Evolutionary conservation across 2,329 filamentous ascomycete species (phyloP), one percentile per base, ranked within the genome.

Genomic region (Elsinoe batatas): DNA sequence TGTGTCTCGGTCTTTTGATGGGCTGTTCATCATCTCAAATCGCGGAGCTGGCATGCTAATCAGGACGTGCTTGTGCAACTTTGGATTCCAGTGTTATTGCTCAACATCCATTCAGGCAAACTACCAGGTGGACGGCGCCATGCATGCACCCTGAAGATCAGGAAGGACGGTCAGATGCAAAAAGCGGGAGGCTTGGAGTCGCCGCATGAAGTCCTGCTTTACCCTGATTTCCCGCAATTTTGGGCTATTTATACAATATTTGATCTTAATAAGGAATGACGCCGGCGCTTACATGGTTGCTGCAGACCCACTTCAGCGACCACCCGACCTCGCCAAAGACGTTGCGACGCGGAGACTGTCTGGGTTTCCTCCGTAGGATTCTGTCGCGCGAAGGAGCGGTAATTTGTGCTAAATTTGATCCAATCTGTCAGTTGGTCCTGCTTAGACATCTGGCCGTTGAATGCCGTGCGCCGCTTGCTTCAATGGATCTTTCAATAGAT

Each of bases 331-430:
- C 40, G 40, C 40, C 18, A 33, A 38, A 15, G 40, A 43, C 35
- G 15, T 40, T 35, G 33, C 17, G 51, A 54, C 49, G 42, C 20
- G 30, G 35, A 42, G 8, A 11, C 26, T 37, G 50, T 30, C 32
- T 44, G 50, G 37, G 40, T 54, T 43, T 37, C n/a, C 3, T 32
- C 20, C 37, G 15, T 30, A 22, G 13, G 54, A 54, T 30, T 58
- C 36, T 44, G 26, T 55, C 22, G 3, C 10, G 43, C 11, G 38
- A 33, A 30, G 50, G 22, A 18, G 47, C 47, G 35, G 18, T 37
- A 51, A 51, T 51, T 51, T 51, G 47, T 36, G 47, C 47, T 51
- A 51, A 51, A 51, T 51, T 37, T 51, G 47, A 6, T 17, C 44
- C 44, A 49, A 49, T 36, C 26, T 49, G 44, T 26, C 32, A 33